phyloP scores from a whole-genome alignment of 2,329 filamentous ascomycete species.

The Xylariaceae sp. region DNA sequence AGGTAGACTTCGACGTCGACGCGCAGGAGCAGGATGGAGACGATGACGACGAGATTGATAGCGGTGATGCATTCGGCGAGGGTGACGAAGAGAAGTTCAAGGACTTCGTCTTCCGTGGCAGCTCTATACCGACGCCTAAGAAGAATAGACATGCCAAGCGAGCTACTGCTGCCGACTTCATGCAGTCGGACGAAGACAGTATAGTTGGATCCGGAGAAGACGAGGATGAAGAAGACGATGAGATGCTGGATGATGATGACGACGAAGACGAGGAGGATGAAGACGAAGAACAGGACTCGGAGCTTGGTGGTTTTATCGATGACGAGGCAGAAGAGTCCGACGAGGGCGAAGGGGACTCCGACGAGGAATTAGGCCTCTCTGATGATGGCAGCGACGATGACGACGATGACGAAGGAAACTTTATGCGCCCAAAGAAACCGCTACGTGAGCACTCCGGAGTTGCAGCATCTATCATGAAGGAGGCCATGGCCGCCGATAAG shows the following conservation, averaged over 20 bases:
- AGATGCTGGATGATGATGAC: slow-evolving; percentile 34
- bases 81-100: slow-evolving; percentile 82
- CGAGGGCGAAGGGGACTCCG: slow-evolving; percentile 4
- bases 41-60: slow-evolving; percentile 58
- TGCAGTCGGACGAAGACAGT: slow-evolving; percentile 41
- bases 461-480: slow-evolving; percentile 56
- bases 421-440: slow-evolving; percentile 28
- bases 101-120: slow-evolving; percentile 63
- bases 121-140: slow-evolving; percentile 45
- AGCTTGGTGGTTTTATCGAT: slow-evolving; percentile 12
- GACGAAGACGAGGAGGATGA: slow-evolving; percentile 27
- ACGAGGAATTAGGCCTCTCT: slow-evolving; percentile 8
- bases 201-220: not conserved
- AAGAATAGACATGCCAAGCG: slow-evolving; percentile 34
- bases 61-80: slow-evolving; percentile 69
- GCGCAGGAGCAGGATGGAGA: slow-evolving; percentile 30
- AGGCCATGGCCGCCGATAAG: slow-evolving; percentile 62
- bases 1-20: slow-evolving; percentile 50
- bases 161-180: slow-evolving; percentile 54
- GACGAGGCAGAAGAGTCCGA: slow-evolving; percentile 18
- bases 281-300: slow-evolving; percentile 14
- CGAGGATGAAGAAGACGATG: slow-evolving; percentile 23
- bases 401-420: slow-evolving; percentile 23
- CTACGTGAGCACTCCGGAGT: slow-evolving; percentile 29
- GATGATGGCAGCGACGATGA: slow-evolving; percentile 6